Conservation (phyloP, 192 early-diverging fungal genomes). For the Coemansia sp. region DNA sequence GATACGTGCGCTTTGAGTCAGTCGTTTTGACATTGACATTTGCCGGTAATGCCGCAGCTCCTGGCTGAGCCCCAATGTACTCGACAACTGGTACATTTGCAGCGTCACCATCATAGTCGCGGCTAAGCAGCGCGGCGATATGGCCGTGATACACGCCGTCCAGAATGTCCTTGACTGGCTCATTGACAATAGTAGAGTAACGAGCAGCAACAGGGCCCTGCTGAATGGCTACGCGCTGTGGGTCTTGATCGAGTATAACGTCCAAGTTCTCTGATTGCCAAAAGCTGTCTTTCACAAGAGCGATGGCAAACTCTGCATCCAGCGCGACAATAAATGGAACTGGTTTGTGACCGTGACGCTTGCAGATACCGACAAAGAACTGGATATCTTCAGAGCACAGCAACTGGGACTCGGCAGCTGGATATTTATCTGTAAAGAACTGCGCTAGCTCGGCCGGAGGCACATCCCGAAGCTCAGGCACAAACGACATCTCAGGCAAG, state of each 20-base stretch:
- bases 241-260: slow-evolving; percentile 81
- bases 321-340: slow-evolving; percentile 86
- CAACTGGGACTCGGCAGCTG: slow-evolving; percentile 3
- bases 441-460: slow-evolving; percentile 20
- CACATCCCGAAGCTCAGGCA: not conserved
- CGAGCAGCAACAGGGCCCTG: slow-evolving; percentile 85
- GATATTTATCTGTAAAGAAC: slow-evolving; percentile 4
- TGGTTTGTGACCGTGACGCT: slow-evolving; percentile 77
- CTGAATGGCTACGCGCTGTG: slow-evolving; percentile 78
- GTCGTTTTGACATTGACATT: not conserved
- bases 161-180: slow-evolving; percentile 87
- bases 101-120: slow-evolving; percentile 65
- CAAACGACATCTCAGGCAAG: not conserved
- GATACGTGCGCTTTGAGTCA: slow-evolving; percentile 7
- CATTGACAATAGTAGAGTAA: slow-evolving; percentile 70
- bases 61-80: slow-evolving; percentile 59
- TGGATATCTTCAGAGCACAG: slow-evolving; percentile 30
- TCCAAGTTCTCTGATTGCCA: slow-evolving; percentile 90
- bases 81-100: slow-evolving; percentile 73
- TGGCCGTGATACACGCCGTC: slow-evolving; percentile 81
- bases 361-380: slow-evolving; percentile 35
- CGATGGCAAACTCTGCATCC: slow-evolving; percentile 83
- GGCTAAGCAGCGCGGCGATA: slow-evolving; percentile 68
- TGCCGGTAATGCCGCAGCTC: not conserved
- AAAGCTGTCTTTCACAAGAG: slow-evolving; percentile 87